Evolutionary conservation across 1,284 basidiomycete genomes (phyloP).

Genomic region (Porphyrellus sp.): DNA sequence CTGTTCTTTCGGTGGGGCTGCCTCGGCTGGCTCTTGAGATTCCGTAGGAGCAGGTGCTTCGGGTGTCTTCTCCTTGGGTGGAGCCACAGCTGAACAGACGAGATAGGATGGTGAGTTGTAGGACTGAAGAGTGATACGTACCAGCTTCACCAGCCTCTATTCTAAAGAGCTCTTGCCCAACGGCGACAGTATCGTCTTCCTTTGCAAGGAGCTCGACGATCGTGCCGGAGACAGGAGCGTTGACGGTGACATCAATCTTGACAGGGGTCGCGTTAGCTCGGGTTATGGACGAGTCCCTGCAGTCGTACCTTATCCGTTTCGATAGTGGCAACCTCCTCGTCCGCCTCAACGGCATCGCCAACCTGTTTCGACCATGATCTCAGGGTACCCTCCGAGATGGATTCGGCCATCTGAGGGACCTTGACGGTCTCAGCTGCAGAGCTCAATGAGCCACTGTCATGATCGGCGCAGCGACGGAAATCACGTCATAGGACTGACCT

Average conservation of each 20-base stretch:
- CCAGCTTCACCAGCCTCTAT: constrained; percentile 83
- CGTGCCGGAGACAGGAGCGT: constrained; percentile 86
- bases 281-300: neutral
- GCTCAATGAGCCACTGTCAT: constrained; percentile 14
- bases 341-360: constrained; percentile 86
- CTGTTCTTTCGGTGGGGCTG: constrained; percentile 50
- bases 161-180: constrained; percentile 93
- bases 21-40: constrained; percentile 30
- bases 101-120: neutral
- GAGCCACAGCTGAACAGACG: constrained; percentile 22
- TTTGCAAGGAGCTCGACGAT: constrained; percentile 85
- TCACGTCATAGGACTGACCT: constrained; percentile 45
- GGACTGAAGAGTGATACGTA: constrained; percentile 33
- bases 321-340: constrained; percentile 97
- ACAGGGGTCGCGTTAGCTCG: constrained; percentile 6
- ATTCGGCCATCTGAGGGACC: constrained; percentile 99
- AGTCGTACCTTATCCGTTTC: constrained; percentile 93
- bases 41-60: constrained; percentile 39
- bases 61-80: constrained; percentile 34
- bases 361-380: constrained; percentile 95
- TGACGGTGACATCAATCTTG: constrained; percentile 96
- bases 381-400: constrained; percentile 96
- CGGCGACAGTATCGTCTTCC: constrained; percentile 93
- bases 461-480: neutral
- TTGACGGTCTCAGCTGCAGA: constrained; percentile 81